Evolutionary conservation across 352 stramenopile species (phyloP).

Genomic region (Blastocystis sp.): DNA sequence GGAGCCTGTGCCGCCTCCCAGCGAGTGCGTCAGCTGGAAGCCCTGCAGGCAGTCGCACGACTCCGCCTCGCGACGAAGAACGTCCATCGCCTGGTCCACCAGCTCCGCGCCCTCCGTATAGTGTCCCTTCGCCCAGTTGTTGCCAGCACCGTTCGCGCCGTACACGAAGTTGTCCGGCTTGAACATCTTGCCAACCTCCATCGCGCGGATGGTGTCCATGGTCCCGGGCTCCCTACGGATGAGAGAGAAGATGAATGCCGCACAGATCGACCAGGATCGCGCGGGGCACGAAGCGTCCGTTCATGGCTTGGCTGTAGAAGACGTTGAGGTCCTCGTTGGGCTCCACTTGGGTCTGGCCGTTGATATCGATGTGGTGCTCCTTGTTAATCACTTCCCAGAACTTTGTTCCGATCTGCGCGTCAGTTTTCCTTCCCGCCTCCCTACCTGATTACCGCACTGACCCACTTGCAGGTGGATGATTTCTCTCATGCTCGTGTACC

Average conservation of each 20-base stretch:
- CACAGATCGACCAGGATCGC: constrained; percentile 85
- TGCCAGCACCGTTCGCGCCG: constrained; percentile 92
- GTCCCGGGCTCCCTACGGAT: constrained; percentile 87
- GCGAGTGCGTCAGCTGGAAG: constrained; percentile 98
- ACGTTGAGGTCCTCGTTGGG: constrained; percentile 70
- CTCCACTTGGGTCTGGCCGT: constrained; percentile 81
- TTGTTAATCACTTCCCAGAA: constrained; percentile 90
- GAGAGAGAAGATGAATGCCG: neutral
- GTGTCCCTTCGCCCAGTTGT: constrained; percentile 99
- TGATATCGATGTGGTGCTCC: constrained; percentile 83
- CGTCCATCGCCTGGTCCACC: constrained; percentile 95
- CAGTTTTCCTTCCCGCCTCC: neutral
- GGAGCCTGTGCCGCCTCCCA: constrained; percentile 94
- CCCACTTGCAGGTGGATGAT: constrained; percentile 96
- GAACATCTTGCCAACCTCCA: constrained; percentile 92
- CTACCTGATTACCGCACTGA: constrained; percentile 92
- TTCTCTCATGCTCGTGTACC: constrained; percentile 79
- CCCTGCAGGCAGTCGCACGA: constrained; percentile 95
- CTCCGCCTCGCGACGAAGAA: constrained; percentile 95
- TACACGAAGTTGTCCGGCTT: constrained; percentile 98
- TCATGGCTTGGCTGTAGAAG: neutral
- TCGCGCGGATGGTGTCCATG: constrained; percentile 94
- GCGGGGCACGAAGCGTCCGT: constrained; percentile 81
- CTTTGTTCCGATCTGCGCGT: constrained; percentile 86
- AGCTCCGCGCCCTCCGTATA: constrained; percentile 97